Base-by-base conservation (phyloP, 331 rosid genomes). In the Pyrus hybrid region DNA sequence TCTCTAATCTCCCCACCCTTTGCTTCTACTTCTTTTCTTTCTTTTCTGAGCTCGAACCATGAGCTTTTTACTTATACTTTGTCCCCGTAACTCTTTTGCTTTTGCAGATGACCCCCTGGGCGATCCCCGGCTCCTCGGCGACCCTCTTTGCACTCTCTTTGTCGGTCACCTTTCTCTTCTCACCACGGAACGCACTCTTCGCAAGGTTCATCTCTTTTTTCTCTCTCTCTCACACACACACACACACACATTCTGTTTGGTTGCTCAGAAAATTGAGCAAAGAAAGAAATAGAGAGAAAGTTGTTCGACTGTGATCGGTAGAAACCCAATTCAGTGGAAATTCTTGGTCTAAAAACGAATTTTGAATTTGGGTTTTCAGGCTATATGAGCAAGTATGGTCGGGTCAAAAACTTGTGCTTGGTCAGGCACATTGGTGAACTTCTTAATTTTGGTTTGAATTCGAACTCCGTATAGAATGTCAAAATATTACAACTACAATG, bases 381-480 rank as follows among this genome's bases (percentile, higher is more conserved):
- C 86, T n/a, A n/a, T 45, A 90, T 93, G 95, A 83, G 90, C 80
- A 73, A 82, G 77, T 93, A 87, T 76, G 98, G 98, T 22, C 86
- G 82, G 65, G 93, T 93, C 75, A 93, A 85, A 87, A 82, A 86
- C 78, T 73, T 93, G 76, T 92, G 96, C 71, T 74, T 93, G 88
- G 96, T 93, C 77, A 86, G 95, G 80, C 93, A 93, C 81, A 88
- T 93, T 49, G 98, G 98, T 93, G 85, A 65, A 67, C 21, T 54
- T 33, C 33, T 93, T 84, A 65, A 63, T 14, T 54, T 33, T 35
- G 21, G 9, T 57, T 33, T 35, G 53, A 54, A 18, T 70, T 30
- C 30, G 17, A 58, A 9, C 30, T 28, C 43, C 13, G 7, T 51
- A 53, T 6, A 54, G 4, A 60, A 60, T 60, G 23, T 60, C 29